Evolutionary conservation across 441 rosid genomes (phyloP), one percentile per base, ranked within the genome.

Genomic region (Euphorbia celastroides): DNA sequence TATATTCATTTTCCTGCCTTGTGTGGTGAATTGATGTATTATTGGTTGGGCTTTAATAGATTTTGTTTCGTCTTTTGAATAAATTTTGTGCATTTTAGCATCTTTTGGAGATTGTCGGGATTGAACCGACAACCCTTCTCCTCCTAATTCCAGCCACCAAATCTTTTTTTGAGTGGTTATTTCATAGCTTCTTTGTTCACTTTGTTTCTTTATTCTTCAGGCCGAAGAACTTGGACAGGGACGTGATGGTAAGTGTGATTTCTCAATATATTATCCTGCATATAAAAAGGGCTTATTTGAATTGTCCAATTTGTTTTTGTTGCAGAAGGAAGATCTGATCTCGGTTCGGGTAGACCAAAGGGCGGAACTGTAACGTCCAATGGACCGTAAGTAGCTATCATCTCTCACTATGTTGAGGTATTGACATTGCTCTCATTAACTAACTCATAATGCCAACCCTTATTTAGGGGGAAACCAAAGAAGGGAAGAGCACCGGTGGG

Each of bases 171-270:
- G n/a, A n/a, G n/a, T n/a, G n/a, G n/a, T n/a, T n/a, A n/a, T n/a
- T n/a, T n/a, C n/a, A 10, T 44, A 44, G 50, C 52, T 72, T 69
- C 30, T 70, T 70, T 73, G 62, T 74, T 72, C 65, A 66, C 72
- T 70, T 65, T 71, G 58, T 64, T 48, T 66, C 65, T 51, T 64
- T 67, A 52, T 28, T 70, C 46, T 75, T 54, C 74, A 79, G 85
- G 81, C 83, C 17, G 83, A 75, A 66, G 85, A 79, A 73, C 78
- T 77, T 58, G 76, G 79, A 67, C 52, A 32, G 60, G 73, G 65
- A 62, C 77, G 71, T 14, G 78, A 75, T 23, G 79, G 83, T 81
- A 64, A 68, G 61, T n/a, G 48, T n/a, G 32, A 55, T 25, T 44
- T 19, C 61, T 46, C n/a, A n/a, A n/a, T n/a, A n/a, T n/a, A n/a